Evolutionary conservation across 306 rosid genomes (phyloP), one percentile per base, ranked within the genome.

Genomic region (Phaseolus lunatus): DNA sequence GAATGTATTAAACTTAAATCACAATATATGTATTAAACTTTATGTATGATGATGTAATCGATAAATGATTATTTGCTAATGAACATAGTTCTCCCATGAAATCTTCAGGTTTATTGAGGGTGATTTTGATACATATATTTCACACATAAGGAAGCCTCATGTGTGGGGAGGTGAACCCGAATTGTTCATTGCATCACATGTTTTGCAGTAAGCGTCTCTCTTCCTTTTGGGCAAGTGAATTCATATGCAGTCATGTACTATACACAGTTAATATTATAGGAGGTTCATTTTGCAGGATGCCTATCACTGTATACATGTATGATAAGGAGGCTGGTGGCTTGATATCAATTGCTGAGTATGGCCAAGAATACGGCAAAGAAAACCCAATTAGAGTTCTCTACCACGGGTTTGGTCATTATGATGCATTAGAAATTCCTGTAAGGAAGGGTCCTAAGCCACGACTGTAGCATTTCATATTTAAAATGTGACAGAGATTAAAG

Each of bases 161-260:
- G 88, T 95, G 52, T 95, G 98, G 98, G 98, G 98, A 67, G 98
- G 98, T 12, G 98, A 95, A 77, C 96, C 98, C 5, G 98, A 95
- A 75, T 77, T 95, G 67, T 86, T 95, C 86, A 90, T 95, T 89
- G 97, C 97, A 58, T 95, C 98, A 4, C 98, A 89, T 79, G 96
- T 95, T 81, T 92, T 95, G 79, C 81, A 63, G 98, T 95, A 68
- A 83, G 92, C 73, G 71, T 24, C 16, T 62, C 41, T 68, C 72
- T 74, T 61, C 76, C 67, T 69, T 35, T 61, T 45, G 67, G 52
- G 16, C 67, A 5, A 16, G 53, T 71, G 39, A 65, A 44, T 66
- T 75, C 37, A 20, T 5, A 47, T 54, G 20, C 44, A 45, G 13
- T 67, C 50, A 9, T 72, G 26, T 59, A 13, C 75, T 50, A 15